Evolutionary conservation across 345 rosid species (phyloP), one percentile per base, ranked within the genome.

Genomic region (Erucastrum elatum): DNA sequence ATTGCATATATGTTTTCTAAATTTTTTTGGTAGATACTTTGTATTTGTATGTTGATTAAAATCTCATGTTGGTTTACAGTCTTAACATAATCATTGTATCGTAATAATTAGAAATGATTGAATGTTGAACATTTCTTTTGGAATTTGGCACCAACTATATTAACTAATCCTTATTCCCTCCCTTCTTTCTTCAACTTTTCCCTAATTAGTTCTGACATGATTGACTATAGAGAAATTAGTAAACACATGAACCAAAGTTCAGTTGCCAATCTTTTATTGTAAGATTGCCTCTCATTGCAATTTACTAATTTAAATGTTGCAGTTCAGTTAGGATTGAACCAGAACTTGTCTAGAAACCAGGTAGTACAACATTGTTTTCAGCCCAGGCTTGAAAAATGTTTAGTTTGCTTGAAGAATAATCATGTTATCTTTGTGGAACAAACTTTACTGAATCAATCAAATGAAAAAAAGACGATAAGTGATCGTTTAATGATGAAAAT

Each of bases 71-170:
- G 16, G 13, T 34, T 68, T 72, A 58, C 13, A 74, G 56, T 49
- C 68, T 73, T 73, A 67, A 74, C 59, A 75, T 71, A 79, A 79
- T 79, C 70, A 79, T 74, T 79, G 74, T 67, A 30, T 74, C 34
- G 63, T 72, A 61, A 74, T 74, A 78, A 79, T 79, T 79, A 60
- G 64, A 44, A 73, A 73, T 79, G 70, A 79, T 79, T 74, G 78
- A 51, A 5, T 60, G 41, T 34, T 49, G 44, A 56, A 71, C 16
- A 1, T 61, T 78, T 79, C 31, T 79, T 66, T 66, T 65, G 81
- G 73, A 62, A 58, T 58, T 62, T 21, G 82, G 78, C 66, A 79
- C 65, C 75, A 79, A 79, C 75, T 62, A 46, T 10, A 66, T 72
- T 72, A 78, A 72, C 77, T 60, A 78, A 67, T 78, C 67, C 62